These are phyloP conservation scores for Lasiosphaeria ovina DNA, from an alignment of 495 filamentous ascomycete genomes.

Conservation along the genomic window DNA sequence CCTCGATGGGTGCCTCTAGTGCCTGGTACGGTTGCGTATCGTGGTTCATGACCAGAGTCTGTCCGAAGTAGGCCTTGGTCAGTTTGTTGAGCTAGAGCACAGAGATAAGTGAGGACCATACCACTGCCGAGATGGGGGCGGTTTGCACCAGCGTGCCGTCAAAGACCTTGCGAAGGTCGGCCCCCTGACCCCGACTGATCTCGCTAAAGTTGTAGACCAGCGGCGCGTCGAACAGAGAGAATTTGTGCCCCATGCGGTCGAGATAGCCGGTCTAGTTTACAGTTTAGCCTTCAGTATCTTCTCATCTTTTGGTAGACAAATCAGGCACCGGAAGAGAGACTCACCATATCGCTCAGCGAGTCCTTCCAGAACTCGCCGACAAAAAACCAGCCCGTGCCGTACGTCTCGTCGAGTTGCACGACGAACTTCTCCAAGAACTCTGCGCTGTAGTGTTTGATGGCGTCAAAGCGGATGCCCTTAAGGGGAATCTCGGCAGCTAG, in stretches of 20 bases:
- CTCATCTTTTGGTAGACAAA: neutral
- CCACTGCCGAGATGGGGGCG: constrained; percentile 60
- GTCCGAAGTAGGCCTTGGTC: neutral
- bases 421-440: constrained; percentile 63
- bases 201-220: constrained; percentile 63
- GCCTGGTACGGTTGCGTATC: constrained; percentile 61
- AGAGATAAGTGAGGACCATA: constrained; percentile 30
- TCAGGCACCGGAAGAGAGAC: neutral
- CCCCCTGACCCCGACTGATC: constrained; percentile 48
- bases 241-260: constrained; percentile 53
- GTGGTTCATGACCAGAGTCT: constrained; percentile 55
- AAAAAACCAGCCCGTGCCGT: constrained; percentile 58
- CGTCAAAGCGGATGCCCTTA: constrained; percentile 71
- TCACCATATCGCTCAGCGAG: constrained; percentile 48
- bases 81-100: neutral
- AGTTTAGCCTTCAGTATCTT: neutral
- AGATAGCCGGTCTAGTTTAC: constrained; percentile 47
- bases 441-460: constrained; percentile 68
- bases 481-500: constrained; percentile 56
- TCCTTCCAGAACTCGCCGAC: constrained; percentile 73
- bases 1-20: constrained; percentile 53
- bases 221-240: constrained; percentile 65
- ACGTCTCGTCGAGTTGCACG: constrained; percentile 46
- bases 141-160: constrained; percentile 57
- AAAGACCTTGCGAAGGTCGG: constrained; percentile 62